Conservation (phyloP, 306 rosid species). For the Arachis stenosperma region DNA sequence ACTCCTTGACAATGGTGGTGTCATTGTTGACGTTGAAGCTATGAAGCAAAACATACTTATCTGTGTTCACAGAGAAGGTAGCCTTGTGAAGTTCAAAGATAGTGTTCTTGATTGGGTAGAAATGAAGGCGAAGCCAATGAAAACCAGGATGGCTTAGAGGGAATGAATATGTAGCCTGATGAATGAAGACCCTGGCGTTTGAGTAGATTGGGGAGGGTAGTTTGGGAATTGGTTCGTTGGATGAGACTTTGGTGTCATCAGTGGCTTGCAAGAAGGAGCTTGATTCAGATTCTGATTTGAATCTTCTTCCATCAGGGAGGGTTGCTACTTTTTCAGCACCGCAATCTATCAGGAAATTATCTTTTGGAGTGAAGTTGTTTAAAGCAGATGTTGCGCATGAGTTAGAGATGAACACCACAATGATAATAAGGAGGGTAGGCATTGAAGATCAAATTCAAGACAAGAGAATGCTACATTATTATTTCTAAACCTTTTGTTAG, state of each 20-base stretch:
- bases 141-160: constrained; percentile 48
- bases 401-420: constrained; percentile 32
- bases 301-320: constrained; percentile 62
- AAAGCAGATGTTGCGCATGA: not conserved
- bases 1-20: constrained; percentile 42
- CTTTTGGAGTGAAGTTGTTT: constrained; percentile 53
- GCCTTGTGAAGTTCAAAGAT: constrained; percentile 45
- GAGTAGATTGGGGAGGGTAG: constrained; percentile 47
- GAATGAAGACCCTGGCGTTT: constrained; percentile 54
- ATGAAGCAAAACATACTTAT: constrained; percentile 54
- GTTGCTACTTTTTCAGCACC: constrained; percentile 48
- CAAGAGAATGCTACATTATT: constrained; percentile 42
- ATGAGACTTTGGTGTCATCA: constrained; percentile 51
- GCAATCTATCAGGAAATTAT: constrained; percentile 65
- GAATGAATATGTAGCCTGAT: constrained; percentile 46
- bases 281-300: constrained; percentile 60
- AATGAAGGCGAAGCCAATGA: constrained; percentile 62
- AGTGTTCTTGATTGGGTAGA: constrained; percentile 37
- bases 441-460: constrained; percentile 40
- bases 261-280: constrained; percentile 45
- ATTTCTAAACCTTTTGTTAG: constrained; percentile 52
- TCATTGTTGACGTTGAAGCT: constrained; percentile 37
- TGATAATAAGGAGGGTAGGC: constrained; percentile 60
- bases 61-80: constrained; percentile 45
- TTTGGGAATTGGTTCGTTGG: constrained; percentile 30